Evolutionary conservation across 1,284 basidiomycete species (phyloP), one percentile per base, ranked within the genome.

Genomic region (Ceratobasidium sp.): DNA sequence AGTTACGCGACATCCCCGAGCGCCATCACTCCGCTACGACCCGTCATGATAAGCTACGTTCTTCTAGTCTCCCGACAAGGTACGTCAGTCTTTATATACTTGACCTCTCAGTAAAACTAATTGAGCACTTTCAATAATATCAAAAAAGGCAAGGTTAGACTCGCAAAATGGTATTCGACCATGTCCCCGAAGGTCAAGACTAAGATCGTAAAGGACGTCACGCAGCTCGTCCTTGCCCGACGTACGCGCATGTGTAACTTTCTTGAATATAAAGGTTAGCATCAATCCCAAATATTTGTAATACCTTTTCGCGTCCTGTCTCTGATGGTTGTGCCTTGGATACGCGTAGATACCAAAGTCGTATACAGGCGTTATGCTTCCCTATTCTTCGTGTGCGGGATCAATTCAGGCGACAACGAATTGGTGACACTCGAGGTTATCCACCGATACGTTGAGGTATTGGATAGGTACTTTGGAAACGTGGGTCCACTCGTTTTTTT

Each of bases 121-220:
- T 4, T 75, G 5, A 41, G 29, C 9, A 50, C 27, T n/a, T n/a
- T 45, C 24, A 2, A 44, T 53, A 41, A 62, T 63, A 59, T 74
- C 53, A 69, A 71, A n/a, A 45, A 81, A 96, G 97, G 97, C 79
- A 99, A 99, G 88, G 95, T 99, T 75, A 92, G 98, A 76, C 90
- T 99, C 59, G 93, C 97, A 29, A 99, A 99, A 89, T 99, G 98
- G 98, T 99, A 97, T 84, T 93, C 93, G 57, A 99, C 98, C 0
- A 91, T 99, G 87, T 89, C 94, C 24, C 93, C 95, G 27, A 98
- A 99, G 85, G 88, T 88, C 77, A 99, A 99, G 86, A 90, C 91
- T 75, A 99, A 99, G 90, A 99, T 99, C 80, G 94, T 99, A 79
- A 99, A 99, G 86, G 98, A 99, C 83, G 97, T 99, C 31, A 99